Base-by-base conservation (phyloP, 192 early-diverging fungal genomes). In the Umbelopsis vinacea region DNA sequence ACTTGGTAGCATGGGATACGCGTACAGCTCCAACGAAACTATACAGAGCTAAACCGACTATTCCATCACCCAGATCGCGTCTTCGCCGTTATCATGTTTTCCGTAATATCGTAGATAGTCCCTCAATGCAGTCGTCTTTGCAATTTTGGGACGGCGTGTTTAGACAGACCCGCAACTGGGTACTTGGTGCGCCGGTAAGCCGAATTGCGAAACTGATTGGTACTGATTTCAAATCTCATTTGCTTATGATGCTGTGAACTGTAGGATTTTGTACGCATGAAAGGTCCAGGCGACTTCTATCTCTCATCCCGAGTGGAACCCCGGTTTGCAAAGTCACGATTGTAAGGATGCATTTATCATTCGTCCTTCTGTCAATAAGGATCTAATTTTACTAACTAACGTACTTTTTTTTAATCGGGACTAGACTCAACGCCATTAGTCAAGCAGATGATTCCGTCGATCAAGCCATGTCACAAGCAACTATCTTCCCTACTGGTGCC, bases 261-360 rank as follows among this genome's bases (percentile, higher is more conserved):
- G 12, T 76, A 88, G 78, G 84, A 88, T 67, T 86, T 85, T 75
- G 81, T 88, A 17, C 76, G 79, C 22, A 70, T 90, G 21, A 82
- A 79, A 38, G 89, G 89, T 29, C 89, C 89, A 35, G 89, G 89
- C 24, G 87, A 90, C 52, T 87, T 89, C 68, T 90, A 88, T 70
- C 52, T 90, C 21, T 76, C 87, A 46, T 88, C 85, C 54, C 74
- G 89, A 50, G 75, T 89, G 33, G 79, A 81, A 68, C 85, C 88
- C 33, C 77, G 81, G 21, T 72, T 67, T 43, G 75, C 71, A 12
- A 72, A 60, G 45, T 73, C 79, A 14, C 53, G 66, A 71, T 71
- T 81, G 75, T 74, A 80, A 71, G 77, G 17, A 4, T 26, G 3
- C 22, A 10, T 11, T 68, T 11, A 10, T 46, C 14, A 17, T 45